phyloP scores from a whole-genome alignment of 176 grass and related monocot genomes.

The Pontederia paniculata region DNA sequence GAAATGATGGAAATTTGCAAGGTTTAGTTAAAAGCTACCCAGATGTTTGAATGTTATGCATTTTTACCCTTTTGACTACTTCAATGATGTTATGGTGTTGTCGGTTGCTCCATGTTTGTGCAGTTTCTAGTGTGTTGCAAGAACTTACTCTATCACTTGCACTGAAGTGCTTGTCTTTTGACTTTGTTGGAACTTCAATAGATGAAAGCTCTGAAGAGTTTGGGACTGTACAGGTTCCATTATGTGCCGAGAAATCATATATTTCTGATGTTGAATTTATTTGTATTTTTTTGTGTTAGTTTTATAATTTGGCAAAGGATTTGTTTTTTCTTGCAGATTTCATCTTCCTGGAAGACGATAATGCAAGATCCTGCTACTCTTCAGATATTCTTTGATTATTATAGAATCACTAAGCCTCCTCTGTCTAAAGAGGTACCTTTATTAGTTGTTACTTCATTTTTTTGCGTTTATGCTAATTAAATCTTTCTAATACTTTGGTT shows the following conservation, averaged over 20 bases:
- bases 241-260: too few relatives aligned
- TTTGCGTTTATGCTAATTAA: too few relatives aligned
- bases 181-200: slow-evolving; percentile 92
- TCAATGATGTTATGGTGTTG: background rate
- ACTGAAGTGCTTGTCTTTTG: slow-evolving; percentile 93
- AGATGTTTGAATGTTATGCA: slow-evolving; percentile 9
- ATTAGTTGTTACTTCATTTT: too few relatives aligned
- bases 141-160: slow-evolving; percentile 75
- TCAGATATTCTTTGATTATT: slow-evolving; percentile 97
- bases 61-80: background rate
- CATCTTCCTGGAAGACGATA: slow-evolving; percentile 82
- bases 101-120: slow-evolving; percentile 20
- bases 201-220: slow-evolving; percentile 99
- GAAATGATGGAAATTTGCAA: slow-evolving; percentile 59
- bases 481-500: too few relatives aligned
- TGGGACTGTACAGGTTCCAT: slow-evolving; percentile 80
- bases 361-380: slow-evolving; percentile 87
- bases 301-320: slow-evolving; percentile 5
- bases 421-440: slow-evolving; percentile 82
- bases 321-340: slow-evolving; percentile 50
- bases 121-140: slow-evolving; percentile 56
- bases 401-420: slow-evolving; percentile 65
- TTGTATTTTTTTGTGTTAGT: background rate
- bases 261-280: background rate
- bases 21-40: slow-evolving; percentile 28